Evolutionary conservation across 2,329 filamentous ascomycete species (phyloP), one percentile per base, ranked within the genome.

Genomic region (Ophiosphaerella narmari): DNA sequence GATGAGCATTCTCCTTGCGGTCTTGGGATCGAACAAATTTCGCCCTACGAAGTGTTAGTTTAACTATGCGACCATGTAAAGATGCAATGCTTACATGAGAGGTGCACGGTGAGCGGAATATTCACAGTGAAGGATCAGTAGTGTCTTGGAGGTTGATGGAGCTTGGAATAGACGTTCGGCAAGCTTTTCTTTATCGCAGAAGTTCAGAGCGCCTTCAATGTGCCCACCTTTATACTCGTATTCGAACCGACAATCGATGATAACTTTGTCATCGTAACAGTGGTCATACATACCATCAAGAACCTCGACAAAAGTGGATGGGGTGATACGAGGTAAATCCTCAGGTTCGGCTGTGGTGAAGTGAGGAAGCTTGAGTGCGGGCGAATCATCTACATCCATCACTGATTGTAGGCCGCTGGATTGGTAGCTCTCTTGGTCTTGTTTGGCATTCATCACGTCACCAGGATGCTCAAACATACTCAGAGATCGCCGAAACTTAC

Each of bases 191-290:
- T 97, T 97, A 78, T 97, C 91, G 75, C 96, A 97, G 79, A 91
- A 94, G 79, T 99, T 99, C 76, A 96, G 81, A 37, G 94, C 94
- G 14, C 89, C 89, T 61, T 91, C 84, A 68, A 99, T 97, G 73
- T 99, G 94, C 31, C 94, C 94, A 48, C 94, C 94, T 13, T 96
- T 88, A 71, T 95, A 99, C 76, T 99, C 94, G 74, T 99, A 99
- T 80, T 99, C 94, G 71, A 99, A 99, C 16, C 94, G 89, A 74
- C 94, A 99, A 74, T 99, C 94, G 66, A 99, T 88, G 66, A 99
- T 82, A 74, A 96, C 84, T 71, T 90, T 87, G 70, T 92, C 84
- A 52, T 91, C 86, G 72, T 89, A 97, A 21, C 84, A 74, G 23
- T 86, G 81, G 65, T 86, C 84, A 75, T 87, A 96, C 63, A 89